Percentiles rank a stretch among this genome's conserved stretches.
Conservation (phyloP, 1,284 basidiomycete species). For the Trichosporon inkin region DNA sequence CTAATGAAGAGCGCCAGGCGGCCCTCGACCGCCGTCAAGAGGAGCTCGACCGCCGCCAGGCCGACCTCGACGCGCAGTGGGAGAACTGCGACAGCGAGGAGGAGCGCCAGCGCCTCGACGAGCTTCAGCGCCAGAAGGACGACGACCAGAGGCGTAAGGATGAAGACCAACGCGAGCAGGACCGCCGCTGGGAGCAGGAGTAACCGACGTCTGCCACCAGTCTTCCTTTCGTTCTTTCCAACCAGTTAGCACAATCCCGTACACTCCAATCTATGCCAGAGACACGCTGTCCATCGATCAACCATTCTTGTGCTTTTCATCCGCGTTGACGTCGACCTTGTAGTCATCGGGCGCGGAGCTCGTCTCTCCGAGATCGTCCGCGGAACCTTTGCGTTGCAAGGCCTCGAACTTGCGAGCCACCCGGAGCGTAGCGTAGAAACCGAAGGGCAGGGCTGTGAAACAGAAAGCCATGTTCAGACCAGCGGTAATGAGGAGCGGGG, state of each 20-base stretch:
- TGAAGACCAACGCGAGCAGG: neutral
- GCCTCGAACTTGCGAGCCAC: slow-evolving; percentile 16
- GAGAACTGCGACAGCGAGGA: neutral
- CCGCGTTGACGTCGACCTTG: too few relatives aligned
- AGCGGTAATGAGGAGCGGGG: slow-evolving; percentile 13
- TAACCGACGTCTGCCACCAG: too few relatives aligned
- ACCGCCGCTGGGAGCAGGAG: slow-evolving; percentile 2
- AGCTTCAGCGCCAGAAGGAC: slow-evolving; percentile 4
- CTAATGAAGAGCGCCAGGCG: neutral
- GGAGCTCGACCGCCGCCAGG: neutral
- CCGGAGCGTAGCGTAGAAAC: slow-evolving; percentile 12
- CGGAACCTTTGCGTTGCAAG: neutral
- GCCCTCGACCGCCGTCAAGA: neutral
- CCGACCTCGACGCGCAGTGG: slow-evolving; percentile 6
- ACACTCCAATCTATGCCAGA: too few relatives aligned
- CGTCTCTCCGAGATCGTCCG: neutral
- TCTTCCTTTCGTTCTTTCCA: too few relatives aligned
- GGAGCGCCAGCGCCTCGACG: slow-evolving; percentile 3
- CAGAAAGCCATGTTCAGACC: slow-evolving; percentile 13
- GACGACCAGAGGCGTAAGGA: slow-evolving; percentile 6
- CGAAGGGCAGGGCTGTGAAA: slow-evolving; percentile 10
- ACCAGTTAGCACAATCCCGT: too few relatives aligned
- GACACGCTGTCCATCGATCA: too few relatives aligned
- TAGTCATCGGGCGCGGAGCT: too few relatives aligned
- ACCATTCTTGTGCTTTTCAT: too few relatives aligned